Percentiles rank a stretch among this genome's conserved stretches.
Conservation (phyloP, 1,284 basidiomycete species). For the Cryptococcus wingfieldii region DNA sequence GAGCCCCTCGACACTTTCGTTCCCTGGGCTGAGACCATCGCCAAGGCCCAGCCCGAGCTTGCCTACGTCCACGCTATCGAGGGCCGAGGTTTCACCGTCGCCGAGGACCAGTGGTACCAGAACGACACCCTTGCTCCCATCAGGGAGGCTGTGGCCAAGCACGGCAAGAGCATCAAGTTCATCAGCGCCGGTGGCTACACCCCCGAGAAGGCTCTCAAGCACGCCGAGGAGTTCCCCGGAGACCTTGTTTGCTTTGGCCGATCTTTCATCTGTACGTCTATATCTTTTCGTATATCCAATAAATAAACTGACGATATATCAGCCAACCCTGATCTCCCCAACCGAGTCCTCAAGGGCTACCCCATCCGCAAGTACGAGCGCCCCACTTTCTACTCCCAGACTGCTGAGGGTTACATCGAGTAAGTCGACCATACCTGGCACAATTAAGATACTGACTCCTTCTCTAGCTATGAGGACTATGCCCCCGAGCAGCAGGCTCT, state of each 20-base stretch:
- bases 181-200: slow-evolving; percentile 55
- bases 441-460: neutral
- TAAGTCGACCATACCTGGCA: neutral
- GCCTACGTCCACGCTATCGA: slow-evolving; percentile 61
- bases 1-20: slow-evolving; percentile 13
- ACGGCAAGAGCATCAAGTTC: slow-evolving; percentile 32
- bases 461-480: neutral
- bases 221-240: slow-evolving; percentile 38
- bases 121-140: slow-evolving; percentile 24
- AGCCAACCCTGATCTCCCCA: slow-evolving; percentile 56
- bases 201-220: slow-evolving; percentile 26
- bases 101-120: slow-evolving; percentile 16
- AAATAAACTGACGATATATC: neutral
- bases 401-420: slow-evolving; percentile 15
- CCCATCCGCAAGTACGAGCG: slow-evolving; percentile 42
- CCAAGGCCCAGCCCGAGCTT: slow-evolving; percentile 52
- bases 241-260: slow-evolving; percentile 55
- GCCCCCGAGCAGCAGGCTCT: neutral
- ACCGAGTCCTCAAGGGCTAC: slow-evolving; percentile 46
- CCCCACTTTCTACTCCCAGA: slow-evolving; percentile 9
- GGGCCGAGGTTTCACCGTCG: slow-evolving; percentile 35
- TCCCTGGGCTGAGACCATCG: slow-evolving; percentile 22
- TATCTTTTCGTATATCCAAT: no score
- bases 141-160: slow-evolving; percentile 19
- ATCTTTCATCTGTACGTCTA: slow-evolving; percentile 47